Evolutionary conservation across 768 basidiomycete genomes (phyloP), one percentile per base, ranked within the genome.

Genomic region (Tubosaeta sp.): DNA sequence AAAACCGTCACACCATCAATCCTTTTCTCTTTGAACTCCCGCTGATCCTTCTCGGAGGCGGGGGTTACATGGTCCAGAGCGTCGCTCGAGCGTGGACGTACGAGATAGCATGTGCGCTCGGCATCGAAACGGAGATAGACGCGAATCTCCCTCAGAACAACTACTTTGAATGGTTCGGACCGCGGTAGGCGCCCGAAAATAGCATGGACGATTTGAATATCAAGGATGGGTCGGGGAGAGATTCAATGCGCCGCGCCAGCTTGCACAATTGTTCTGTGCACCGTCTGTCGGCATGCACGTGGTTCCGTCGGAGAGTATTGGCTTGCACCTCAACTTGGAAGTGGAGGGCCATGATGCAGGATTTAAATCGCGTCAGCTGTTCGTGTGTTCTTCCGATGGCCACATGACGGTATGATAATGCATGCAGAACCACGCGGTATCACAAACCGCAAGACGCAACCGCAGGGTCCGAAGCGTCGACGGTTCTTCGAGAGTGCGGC

Each of bases 121-220:
- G 91, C 2, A 79, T 88, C 39, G 87, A 94, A 63, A 74, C 88
- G 38, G 79, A 79, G 12, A 85, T 90, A 49, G 85, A 91, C 64
- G 77, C 78, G 17, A 86, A 89, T 58, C 70, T 93, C 52, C 90
- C 89, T 1, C 92, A 84, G 83, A 90, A 86, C 68, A 82, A 85
- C 59, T 95, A 93, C 67, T 91, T 97, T 65, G 95, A 98, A 68
- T 99, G 94, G 86, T 98, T 95, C 67, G 97, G 95, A 0, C 95
- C 95, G 14, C 76, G 94, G 55, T 99, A 95, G 63, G 95, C 98
- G 2, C 78, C 84, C 25, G 78, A 81, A 56, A 97, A 88, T 62
- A 98, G 98, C 64, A 91, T 95, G 88, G 94, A 97, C 55, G 92
- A 98, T 63, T 72, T 90, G 61, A 99, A 98, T 65, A 70, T 85